These are phyloP conservation scores for Trichophyton simii DNA, from an alignment of 2,329 filamentous ascomycete genomes.

Conservation along the genomic window DNA sequence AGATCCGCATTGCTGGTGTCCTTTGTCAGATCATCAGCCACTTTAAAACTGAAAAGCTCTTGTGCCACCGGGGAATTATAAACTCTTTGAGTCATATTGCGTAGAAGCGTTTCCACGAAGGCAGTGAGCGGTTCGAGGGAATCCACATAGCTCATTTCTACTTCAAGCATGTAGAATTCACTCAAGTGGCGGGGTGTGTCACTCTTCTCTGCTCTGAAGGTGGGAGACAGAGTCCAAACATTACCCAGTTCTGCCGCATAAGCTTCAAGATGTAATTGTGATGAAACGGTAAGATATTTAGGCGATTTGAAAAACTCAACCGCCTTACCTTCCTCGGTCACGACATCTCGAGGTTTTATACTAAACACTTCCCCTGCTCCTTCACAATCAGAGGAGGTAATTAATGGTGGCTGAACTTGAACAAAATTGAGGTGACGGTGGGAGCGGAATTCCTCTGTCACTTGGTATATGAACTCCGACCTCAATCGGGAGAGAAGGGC, in stretches of 20 bases:
- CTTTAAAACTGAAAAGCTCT: constrained; percentile 42
- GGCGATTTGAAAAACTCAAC: constrained; percentile 64
- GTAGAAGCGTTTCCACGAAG: constrained; percentile 67
- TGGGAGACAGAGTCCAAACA: constrained; percentile 89
- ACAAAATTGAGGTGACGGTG: constrained; percentile 46
- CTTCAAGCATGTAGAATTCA: constrained; percentile 98
- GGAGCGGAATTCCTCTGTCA: constrained; percentile 61
- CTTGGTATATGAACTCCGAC: constrained; percentile 60
- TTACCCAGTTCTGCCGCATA: constrained; percentile 75
- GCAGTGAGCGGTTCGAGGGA: constrained; percentile 60
- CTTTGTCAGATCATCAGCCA: constrained; percentile 30
- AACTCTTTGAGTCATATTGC: constrained; percentile 41
- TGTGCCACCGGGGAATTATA: constrained; percentile 39
- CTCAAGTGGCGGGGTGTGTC: constrained; percentile 88
- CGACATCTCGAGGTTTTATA: constrained; percentile 40
- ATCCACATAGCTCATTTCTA: constrained; percentile 68
- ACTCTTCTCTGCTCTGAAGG: constrained; percentile 84
- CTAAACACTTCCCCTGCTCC: constrained; percentile 90
- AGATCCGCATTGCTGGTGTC: constrained; percentile 37
- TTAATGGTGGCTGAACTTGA: constrained; percentile 79
- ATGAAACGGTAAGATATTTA: constrained; percentile 94
- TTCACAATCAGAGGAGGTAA: constrained; percentile 95
- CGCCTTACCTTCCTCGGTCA: constrained; percentile 22
- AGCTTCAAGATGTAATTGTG: constrained; percentile 87
- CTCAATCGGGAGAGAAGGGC: constrained; percentile 68